Base-by-base conservation (phyloP, 2,329 filamentous ascomycete genomes). In the Aspergillus fijiensis region DNA sequence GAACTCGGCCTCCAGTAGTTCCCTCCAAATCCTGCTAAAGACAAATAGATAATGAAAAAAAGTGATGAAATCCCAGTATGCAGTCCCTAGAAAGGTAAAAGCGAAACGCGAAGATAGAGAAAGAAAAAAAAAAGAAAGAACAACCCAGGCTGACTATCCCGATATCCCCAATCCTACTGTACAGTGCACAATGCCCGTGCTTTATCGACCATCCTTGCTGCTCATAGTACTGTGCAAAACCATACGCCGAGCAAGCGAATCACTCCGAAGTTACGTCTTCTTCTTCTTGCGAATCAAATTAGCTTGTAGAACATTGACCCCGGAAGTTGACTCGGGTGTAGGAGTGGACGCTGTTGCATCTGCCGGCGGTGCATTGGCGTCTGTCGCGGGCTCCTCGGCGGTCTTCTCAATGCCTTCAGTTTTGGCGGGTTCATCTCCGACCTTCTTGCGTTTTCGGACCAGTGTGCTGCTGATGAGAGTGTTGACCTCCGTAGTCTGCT, bases 281-380 rank as follows among this genome's bases (percentile, higher is more conserved):
- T 77, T 78, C 62, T 77, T 79, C 63, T 78, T 79, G 51, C 75
- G 65, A 42, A 79, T 68, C 60, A 78, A 60, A 39, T 63, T 73
- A 12, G 72, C 70, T 60, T 72, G 71, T n/a, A 79, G 70, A 49
- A 78, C 65, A 65, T 78, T 79, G 50, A 78, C 71, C 7, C 62
- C 65, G 5, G 66, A 55, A 19, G 62, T 33, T 42, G 63, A 64
- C 16, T 45, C 49, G 2, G 63, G 27, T 31, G 56, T 47, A 55
- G 63, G 54, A 4, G 58, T 23, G 53, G 54, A 19, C 39, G 19
- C 49, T 39, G 25, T 55, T 7, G 59, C 33, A 27, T 53, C 52
- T 31, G 51, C 51, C 7, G 63, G 35, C 16, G 62, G 49, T 29
- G 62, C 35, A 25, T 54, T n/a, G 51, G 55, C n/a, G 14, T 9